These are phyloP conservation scores for Claviceps lovelessii DNA, from an alignment of 2,329 filamentous ascomycete species.

Conservation along the genomic window DNA sequence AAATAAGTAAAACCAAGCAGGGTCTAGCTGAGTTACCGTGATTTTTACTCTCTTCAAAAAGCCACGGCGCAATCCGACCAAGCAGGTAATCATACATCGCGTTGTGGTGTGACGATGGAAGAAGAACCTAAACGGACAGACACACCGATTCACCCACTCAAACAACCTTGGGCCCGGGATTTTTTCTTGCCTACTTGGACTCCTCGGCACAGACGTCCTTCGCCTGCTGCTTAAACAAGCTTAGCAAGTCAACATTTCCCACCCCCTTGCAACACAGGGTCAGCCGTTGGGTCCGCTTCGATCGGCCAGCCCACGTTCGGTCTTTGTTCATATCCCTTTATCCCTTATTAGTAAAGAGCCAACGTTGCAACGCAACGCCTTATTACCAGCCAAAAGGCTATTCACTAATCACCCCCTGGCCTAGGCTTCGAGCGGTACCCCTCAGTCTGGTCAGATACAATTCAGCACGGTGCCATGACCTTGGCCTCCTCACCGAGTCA, in stretches of 20 bases:
- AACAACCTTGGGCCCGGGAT: background rate
- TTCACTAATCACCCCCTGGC: background rate
- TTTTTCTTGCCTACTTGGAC: background rate
- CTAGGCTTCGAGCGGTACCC: constrained; percentile 16
- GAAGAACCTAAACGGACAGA: background rate
- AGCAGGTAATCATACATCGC: background rate
- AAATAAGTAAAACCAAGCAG: background rate
- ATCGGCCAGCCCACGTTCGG: constrained; percentile 10
- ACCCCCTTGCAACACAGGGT: constrained; percentile 3
- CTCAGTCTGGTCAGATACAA: constrained; percentile 28
- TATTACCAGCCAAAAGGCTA: constrained; percentile 7
- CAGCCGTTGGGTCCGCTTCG: constrained; percentile 3
- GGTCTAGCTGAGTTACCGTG: background rate
- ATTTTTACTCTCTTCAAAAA: background rate
- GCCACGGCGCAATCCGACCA: background rate
- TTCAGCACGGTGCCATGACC: constrained; percentile 24
- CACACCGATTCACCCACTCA: background rate
- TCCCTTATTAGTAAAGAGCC: background rate
- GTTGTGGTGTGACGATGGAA: background rate
- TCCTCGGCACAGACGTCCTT: background rate
- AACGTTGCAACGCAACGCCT: constrained; percentile 9
- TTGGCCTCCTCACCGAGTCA: constrained; percentile 26
- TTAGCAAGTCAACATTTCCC: background rate
- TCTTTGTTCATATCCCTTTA: constrained; percentile 3
- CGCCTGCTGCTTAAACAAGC: background rate